A percentile compares a stretch with the other conserved stretches of the same genome.
Conservation (phyloP, 75 land plant species). For the Picea glauca region DNA sequence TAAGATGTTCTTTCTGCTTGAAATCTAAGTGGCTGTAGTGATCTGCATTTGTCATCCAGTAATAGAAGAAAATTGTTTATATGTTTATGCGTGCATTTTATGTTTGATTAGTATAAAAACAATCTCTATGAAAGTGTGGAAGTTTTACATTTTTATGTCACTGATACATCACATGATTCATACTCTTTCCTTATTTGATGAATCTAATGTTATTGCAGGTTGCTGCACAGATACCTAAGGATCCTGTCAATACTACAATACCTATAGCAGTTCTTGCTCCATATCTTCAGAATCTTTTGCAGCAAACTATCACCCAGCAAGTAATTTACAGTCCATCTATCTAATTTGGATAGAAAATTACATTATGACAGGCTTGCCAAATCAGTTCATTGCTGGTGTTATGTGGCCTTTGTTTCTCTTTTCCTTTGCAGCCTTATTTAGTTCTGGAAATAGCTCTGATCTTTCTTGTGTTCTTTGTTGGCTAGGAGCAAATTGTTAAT, state of each 20-base stretch:
- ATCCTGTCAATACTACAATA: slow-evolving; percentile 17
- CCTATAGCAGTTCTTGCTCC: slow-evolving; percentile 56
- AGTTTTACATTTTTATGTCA: neutral
- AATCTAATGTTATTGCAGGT: neutral
- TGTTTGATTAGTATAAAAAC: neutral
- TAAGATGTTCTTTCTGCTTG: neutral
- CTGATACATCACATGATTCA: neutral
- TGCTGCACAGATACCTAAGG: slow-evolving; percentile 27
- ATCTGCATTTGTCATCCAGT: neutral
- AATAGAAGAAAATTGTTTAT: neutral
- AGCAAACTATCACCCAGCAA: slow-evolving; percentile 63
- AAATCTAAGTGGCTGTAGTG: neutral
- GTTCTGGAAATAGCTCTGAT: neutral
- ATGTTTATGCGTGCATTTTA: neutral
- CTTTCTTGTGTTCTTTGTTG: neutral
- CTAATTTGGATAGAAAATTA: neutral
- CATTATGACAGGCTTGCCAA: neutral
- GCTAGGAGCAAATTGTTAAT: slow-evolving; percentile 52
- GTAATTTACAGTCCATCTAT: slow-evolving; percentile 14
- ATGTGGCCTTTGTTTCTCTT: neutral
- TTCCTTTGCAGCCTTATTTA: neutral
- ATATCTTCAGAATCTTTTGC: slow-evolving; percentile 70
- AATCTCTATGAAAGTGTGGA: neutral
- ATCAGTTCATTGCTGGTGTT: neutral
- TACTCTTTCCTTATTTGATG: neutral